Conservation (phyloP, 2,329 filamentous ascomycete species). For the Talaromyces marneffei region DNA sequence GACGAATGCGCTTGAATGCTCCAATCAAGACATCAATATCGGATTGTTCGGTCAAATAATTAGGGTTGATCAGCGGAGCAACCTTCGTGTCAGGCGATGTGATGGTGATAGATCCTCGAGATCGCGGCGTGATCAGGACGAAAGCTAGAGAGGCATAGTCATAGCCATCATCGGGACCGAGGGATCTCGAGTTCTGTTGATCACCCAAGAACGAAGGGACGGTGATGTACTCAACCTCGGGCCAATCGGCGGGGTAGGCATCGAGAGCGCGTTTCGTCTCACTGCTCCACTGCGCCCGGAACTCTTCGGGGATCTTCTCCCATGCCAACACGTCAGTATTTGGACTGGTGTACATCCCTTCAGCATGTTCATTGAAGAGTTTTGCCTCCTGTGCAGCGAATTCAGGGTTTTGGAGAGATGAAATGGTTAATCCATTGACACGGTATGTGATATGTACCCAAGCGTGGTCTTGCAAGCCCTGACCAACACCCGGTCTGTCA, state of each 20-base stretch:
- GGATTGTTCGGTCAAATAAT: neutral
- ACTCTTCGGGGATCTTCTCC: slow-evolving; percentile 26
- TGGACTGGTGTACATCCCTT: neutral
- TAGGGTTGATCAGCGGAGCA: neutral
- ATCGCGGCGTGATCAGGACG: neutral
- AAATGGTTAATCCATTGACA: slow-evolving; percentile 24
- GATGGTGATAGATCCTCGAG: neutral
- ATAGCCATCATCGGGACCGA: neutral
- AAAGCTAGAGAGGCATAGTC: neutral
- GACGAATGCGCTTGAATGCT: neutral
- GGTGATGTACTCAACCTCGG: slow-evolving; percentile 27
- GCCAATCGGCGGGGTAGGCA: slow-evolving; percentile 34
- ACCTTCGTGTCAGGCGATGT: neutral
- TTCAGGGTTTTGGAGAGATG: neutral
- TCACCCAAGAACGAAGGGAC: neutral
- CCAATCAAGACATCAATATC: neutral
- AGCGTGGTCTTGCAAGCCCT: slow-evolving; percentile 42
- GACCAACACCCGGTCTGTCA: slow-evolving; percentile 21
- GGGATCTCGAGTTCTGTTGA: neutral
- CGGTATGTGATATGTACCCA: slow-evolving; percentile 29
- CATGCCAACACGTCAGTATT: slow-evolving; percentile 18
- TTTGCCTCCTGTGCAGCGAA: neutral
- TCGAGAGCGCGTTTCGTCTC: slow-evolving; percentile 20
- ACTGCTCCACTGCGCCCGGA: slow-evolving; percentile 18
- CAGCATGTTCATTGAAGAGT: slow-evolving; percentile 24